Base-by-base conservation (phyloP, 768 basidiomycete species). In the Panus rudis region DNA sequence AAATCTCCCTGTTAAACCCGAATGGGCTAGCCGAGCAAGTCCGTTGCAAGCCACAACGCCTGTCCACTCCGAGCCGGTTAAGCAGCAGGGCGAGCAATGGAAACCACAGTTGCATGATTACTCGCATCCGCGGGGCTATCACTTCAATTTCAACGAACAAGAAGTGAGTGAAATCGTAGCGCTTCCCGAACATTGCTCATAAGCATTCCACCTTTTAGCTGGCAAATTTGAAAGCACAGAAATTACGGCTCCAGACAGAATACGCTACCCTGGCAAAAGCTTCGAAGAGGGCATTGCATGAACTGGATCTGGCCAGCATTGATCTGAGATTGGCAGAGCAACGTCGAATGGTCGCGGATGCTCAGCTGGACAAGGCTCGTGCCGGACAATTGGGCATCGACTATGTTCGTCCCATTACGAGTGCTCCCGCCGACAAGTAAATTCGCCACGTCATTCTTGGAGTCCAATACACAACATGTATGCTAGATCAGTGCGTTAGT, bases 301-400 rank as follows among this genome's bases (percentile, higher is more conserved):
- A 87, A 51, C 60, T 83, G 8, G 79, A 82, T 17, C 62, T 76
- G 53, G 66, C 78, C 24, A 65, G 63, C 28, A 64, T 84, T 27
- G 84, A 88, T 46, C 57, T 84, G 44, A 70, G 70, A 42, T 71
- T 71, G 28, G 77, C 77, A 14, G 76, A 78, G 64, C 63, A 64
- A 41, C 71, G 81, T 41, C 72, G 81, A 42, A 72, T 67, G 50
- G 65, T 78, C 16, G 76, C 81, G 19, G 75, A 76, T 43, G 51
- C 52, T 49, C 81, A 81, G 49, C 60, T 81, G 45, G 78, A 82
- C 57, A 73, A 72, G 59, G 83, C 83, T 43, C 69, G 72, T 17
- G 63, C 62, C 28, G 84, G 84, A n/a, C 57, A 64, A 44, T 64
- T 84, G 41, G 84, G 83, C 6, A 74, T 81, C 45, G 78, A 80